Conservation (phyloP, 805 yeast species). For the Candida bentonensis region DNA sequence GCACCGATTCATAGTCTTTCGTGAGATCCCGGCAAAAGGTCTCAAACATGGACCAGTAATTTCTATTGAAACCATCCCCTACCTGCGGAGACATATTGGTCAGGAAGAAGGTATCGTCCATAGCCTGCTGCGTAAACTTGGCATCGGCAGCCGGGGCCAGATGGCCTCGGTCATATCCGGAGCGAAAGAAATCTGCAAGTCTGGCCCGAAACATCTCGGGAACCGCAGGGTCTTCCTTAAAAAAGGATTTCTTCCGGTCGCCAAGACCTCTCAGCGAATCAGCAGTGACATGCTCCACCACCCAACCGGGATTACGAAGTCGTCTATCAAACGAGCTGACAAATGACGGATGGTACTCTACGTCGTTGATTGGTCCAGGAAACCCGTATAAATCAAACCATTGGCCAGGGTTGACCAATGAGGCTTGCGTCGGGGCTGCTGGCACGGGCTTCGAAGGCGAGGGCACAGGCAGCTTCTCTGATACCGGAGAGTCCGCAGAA, state of each 20-base stretch:
- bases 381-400: constrained; percentile 80
- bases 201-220: constrained; percentile 66
- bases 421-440: constrained; percentile 11
- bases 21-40: constrained; percentile 74
- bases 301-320: constrained; percentile 65
- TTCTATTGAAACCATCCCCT: constrained; percentile 94
- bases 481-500: not conserved
- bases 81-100: constrained; percentile 95
- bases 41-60: constrained; percentile 96
- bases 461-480: not conserved
- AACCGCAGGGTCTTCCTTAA: constrained; percentile 73
- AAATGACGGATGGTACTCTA: constrained; percentile 59
- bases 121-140: constrained; percentile 74
- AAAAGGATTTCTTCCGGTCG: constrained; percentile 68
- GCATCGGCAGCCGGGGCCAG: constrained; percentile 98
- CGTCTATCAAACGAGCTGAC: constrained; percentile 77
- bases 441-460: not conserved
- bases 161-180: constrained; percentile 95
- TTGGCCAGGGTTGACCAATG: constrained; percentile 53
- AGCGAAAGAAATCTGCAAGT: constrained; percentile 76
- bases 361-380: constrained; percentile 89
- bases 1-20: constrained; percentile 52
- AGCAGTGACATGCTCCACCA: constrained; percentile 74
- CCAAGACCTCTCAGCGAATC: constrained; percentile 38
- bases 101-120: constrained; percentile 86